A percentile compares a stretch with the other conserved stretches of the same genome.
phyloP scores from a whole-genome alignment of 129 eudicot genomes.

The Scalesia atractyloides region DNA sequence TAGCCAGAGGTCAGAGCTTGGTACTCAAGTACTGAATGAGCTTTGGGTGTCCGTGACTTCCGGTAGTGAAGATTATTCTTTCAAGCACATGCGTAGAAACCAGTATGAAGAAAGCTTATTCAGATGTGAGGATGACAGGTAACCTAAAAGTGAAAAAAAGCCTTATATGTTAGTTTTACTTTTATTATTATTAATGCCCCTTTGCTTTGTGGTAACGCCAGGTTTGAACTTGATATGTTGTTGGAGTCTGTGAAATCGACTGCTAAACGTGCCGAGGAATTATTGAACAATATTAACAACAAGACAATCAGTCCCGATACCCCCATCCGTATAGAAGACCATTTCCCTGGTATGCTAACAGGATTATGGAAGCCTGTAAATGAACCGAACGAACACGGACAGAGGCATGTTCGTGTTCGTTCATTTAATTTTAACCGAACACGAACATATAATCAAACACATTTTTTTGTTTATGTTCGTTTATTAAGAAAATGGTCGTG shows the following conservation, averaged over 20 bases:
- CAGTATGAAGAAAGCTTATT: constrained; percentile 97
- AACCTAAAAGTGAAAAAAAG: neutral
- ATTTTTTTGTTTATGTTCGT: too few relatives aligned
- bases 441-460: too few relatives aligned
- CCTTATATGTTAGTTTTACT: neutral
- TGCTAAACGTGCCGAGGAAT: constrained; percentile 77
- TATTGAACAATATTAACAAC: constrained; percentile 58
- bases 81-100: constrained; percentile 98
- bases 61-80: constrained; percentile 99
- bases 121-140: constrained; percentile 99
- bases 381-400: too few relatives aligned
- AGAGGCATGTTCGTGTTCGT: too few relatives aligned
- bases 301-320: constrained; percentile 53
- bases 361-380: too few relatives aligned
- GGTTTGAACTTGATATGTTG: constrained; percentile 97
- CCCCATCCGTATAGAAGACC: constrained; percentile 70
- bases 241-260: constrained; percentile 94
- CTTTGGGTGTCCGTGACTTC: constrained; percentile 99
- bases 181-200: neutral
- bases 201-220: constrained; percentile 33
- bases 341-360: constrained; percentile 61
- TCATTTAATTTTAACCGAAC: too few relatives aligned
- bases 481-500: too few relatives aligned
- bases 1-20: constrained; percentile 92
- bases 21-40: constrained; percentile 85